phyloP scores from a whole-genome alignment of 257 asterid species.

The Solanum pennellii region DNA sequence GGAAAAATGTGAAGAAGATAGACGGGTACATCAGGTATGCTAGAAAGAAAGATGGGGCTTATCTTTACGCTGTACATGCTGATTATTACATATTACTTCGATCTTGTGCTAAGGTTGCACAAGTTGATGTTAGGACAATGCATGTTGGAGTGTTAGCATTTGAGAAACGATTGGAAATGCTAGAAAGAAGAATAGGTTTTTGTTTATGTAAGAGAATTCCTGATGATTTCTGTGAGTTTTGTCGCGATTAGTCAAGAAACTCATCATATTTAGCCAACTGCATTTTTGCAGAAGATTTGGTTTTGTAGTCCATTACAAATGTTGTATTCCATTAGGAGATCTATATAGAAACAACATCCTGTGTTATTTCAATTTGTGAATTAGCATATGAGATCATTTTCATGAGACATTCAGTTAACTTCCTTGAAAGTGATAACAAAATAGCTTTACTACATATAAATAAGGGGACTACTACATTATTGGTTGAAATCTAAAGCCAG shows the following conservation, averaged over 20 bases:
- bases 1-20: slow-evolving; percentile 18
- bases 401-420: background rate
- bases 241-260: background rate
- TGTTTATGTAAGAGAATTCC: slow-evolving; percentile 13
- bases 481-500: too few species aligned
- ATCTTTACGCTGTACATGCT: slow-evolving; percentile 58
- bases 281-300: background rate
- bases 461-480: too few species aligned
- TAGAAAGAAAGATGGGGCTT: slow-evolving; percentile 40
- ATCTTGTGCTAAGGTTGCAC: slow-evolving; percentile 62
- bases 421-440: too few species aligned
- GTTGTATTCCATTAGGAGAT: too few species aligned
- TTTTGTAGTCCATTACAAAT: background rate
- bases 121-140: slow-evolving; percentile 57
- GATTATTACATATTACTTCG: slow-evolving; percentile 72
- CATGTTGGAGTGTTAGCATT: slow-evolving; percentile 58
- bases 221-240: slow-evolving; percentile 13
- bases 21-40: slow-evolving; percentile 31
- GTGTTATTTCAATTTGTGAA: background rate
- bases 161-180: slow-evolving; percentile 52
- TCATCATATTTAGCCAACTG: background rate
- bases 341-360: background rate
- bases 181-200: slow-evolving; percentile 38
- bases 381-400: background rate
- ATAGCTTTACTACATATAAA: background rate